These are phyloP conservation scores for Conidiobolus incongruus DNA, from an alignment of 371 early-diverging fungal species.

Conservation along the genomic window DNA sequence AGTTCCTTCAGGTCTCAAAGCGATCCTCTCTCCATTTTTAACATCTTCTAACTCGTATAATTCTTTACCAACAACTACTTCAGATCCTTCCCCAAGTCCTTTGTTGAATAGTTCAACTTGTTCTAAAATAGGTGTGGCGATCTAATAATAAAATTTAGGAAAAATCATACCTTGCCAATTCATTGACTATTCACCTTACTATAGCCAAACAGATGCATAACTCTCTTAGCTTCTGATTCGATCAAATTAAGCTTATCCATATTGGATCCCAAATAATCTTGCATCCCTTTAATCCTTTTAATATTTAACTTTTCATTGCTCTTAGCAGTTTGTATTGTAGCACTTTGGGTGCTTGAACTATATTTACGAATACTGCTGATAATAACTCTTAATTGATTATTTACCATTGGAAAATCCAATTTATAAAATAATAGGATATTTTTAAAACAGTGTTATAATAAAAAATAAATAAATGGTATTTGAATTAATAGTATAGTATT, in stretches of 20 bases:
- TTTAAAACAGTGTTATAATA: too few relatives aligned
- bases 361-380: too few relatives aligned
- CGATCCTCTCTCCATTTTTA: slow-evolving; percentile 18
- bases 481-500: too few relatives aligned
- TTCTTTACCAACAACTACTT: slow-evolving; percentile 37
- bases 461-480: too few relatives aligned
- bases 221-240: background rate
- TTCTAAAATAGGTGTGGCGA: slow-evolving; percentile 34
- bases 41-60: slow-evolving; percentile 26
- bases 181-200: background rate
- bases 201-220: background rate
- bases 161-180: too few relatives aligned
- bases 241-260: background rate
- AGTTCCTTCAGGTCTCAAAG: slow-evolving; percentile 40
- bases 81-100: slow-evolving; percentile 25
- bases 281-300: slow-evolving; percentile 1
- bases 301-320: background rate
- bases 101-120: slow-evolving; percentile 26
- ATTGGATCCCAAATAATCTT: background rate
- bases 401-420: too few relatives aligned
- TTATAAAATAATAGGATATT: too few relatives aligned
- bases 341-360: too few relatives aligned
- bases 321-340: too few relatives aligned
- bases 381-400: too few relatives aligned
- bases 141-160: slow-evolving; percentile 6